Conservation (phyloP, 208 protist genomes). For the Crithidia expoeki region DNA sequence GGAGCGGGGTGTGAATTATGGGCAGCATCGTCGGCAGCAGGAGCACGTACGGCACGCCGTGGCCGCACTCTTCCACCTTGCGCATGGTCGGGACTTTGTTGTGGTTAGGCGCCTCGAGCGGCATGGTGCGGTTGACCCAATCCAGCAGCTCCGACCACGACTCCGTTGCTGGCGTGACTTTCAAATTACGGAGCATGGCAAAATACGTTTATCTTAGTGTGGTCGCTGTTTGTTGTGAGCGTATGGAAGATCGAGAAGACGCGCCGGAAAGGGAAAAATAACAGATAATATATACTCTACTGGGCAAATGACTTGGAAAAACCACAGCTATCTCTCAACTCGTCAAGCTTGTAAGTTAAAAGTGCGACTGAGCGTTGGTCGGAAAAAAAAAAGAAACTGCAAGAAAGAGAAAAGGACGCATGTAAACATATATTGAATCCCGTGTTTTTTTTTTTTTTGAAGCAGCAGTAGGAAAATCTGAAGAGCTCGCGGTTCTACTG, state of each 20-base stretch:
- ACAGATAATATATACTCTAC: too few relatives aligned
- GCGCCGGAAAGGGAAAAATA: not conserved
- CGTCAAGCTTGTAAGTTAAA: too few relatives aligned
- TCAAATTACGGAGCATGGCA: slow-evolving; percentile 46
- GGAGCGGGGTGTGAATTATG: slow-evolving; percentile 73
- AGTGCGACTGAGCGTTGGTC: too few relatives aligned
- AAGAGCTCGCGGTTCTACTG: too few relatives aligned
- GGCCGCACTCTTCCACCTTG: slow-evolving; percentile 87
- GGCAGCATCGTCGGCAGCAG: slow-evolving; percentile 93
- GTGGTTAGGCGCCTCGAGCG: slow-evolving; percentile 36
- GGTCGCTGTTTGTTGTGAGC: not conserved
- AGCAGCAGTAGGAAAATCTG: too few relatives aligned
- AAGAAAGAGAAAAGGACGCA: too few relatives aligned
- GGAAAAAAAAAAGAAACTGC: too few relatives aligned
- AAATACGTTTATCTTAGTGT: slow-evolving; percentile 16
- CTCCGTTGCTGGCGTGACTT: slow-evolving; percentile 57
- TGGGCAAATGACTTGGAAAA: too few relatives aligned
- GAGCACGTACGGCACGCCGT: slow-evolving; percentile 93
- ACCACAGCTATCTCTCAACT: too few relatives aligned
- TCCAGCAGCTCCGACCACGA: slow-evolving; percentile 73
- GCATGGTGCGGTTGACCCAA: slow-evolving; percentile 76
- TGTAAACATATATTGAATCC: too few relatives aligned
- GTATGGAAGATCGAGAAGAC: not conserved
- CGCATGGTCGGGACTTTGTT: slow-evolving; percentile 39
- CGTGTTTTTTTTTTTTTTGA: too few relatives aligned